Evolutionary conservation across 148 eudicot species (phyloP), one percentile per base, ranked within the genome.

Genomic region (Limonium bicolor): DNA sequence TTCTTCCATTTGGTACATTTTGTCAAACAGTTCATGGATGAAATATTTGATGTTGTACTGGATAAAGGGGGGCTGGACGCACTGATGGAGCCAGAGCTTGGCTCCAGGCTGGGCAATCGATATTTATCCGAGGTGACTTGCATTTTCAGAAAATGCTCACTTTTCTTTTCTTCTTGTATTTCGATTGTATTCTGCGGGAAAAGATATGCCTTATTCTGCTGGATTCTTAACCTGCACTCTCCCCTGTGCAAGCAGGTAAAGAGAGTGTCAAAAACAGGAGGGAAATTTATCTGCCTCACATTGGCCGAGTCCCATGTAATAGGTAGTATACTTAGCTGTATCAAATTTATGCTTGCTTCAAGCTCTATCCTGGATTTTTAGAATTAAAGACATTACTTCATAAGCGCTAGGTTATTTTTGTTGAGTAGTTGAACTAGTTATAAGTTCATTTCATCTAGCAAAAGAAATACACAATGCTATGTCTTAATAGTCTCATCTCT

Each of bases 31-130:
- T 78, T 90, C 52, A 60, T 29, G 20, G 79, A 72, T 68, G 76
- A 48, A 37, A 63, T 69, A 18, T 84, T 84, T 52, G 84, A 80
- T 60, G 56, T 66, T 26, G 73, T 80, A 50, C 64, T 90, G 53
- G 97, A 90, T 35, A 90, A 90, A 36, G 97, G 97, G 31, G 95
- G 97, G 23, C 65, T 90, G 67, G 97, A 90, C 73, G 95, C 97
- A 20, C 59, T 90, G 58, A 90, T 90, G 97, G 97, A 90, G 72
- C 95, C 97, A 21, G 74, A 74, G 63, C 67, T 65, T 42, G 97
- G 97, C 14, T 30, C 84, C 4, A 70, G 62, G 52, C 66, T 90
- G 27, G 97, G 97, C 13, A 69, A 41, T 63, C 73, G 68, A 50
- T 90, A 90, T 64, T 54, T 90, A 36, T 79, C 86, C 13, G 95